Conservation (phyloP, 768 basidiomycete species). For the Tylopilus cervinicoccineus region DNA sequence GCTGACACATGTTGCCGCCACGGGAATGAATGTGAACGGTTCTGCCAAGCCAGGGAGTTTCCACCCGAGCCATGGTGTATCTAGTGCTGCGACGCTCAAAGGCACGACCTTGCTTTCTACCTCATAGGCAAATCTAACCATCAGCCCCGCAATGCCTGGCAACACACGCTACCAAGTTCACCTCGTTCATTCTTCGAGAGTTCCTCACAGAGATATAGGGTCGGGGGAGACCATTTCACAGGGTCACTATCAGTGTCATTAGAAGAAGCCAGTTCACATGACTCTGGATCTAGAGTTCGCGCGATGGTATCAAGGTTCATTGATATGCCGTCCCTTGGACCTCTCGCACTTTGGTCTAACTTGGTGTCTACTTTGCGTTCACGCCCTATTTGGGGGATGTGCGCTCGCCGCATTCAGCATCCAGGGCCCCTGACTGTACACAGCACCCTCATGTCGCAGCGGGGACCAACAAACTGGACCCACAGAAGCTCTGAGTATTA, state of each 20-base stretch:
- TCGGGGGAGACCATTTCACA: not conserved
- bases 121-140: too few species aligned
- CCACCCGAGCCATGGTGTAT: too few species aligned
- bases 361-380: slow-evolving; percentile 20
- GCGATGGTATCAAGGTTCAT: slow-evolving; percentile 21
- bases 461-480: slow-evolving; percentile 15
- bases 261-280: not conserved
- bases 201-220: too few species aligned
- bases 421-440: not conserved
- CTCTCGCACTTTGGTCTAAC: slow-evolving; percentile 1
- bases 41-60: too few species aligned
- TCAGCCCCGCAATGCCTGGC: too few species aligned
- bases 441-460: slow-evolving; percentile 3
- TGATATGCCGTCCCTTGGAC: not conserved
- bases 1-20: too few species aligned
- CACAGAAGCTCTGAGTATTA: slow-evolving; percentile 12
- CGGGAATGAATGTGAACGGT: too few species aligned
- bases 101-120: too few species aligned
- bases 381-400: slow-evolving; percentile 18
- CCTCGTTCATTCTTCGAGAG: too few species aligned
- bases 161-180: too few species aligned
- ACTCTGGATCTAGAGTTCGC: not conserved
- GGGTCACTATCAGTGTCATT: not conserved
- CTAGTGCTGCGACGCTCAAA: too few species aligned
- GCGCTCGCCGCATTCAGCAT: not conserved